Evolutionary conservation across 2,329 filamentous ascomycete species (phyloP).

Genomic region (Chaetomium sp.): DNA sequence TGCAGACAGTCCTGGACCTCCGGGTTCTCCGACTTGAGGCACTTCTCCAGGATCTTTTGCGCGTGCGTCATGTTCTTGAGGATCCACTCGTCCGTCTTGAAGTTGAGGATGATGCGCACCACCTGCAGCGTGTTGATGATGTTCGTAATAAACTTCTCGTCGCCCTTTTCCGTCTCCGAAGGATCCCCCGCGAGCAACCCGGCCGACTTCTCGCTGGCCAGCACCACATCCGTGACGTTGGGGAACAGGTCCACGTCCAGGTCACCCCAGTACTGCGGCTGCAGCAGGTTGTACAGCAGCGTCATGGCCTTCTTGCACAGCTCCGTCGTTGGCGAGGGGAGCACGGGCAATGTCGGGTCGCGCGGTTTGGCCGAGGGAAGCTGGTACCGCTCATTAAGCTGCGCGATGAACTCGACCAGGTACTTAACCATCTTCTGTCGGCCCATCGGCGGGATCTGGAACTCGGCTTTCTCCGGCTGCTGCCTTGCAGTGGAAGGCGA

Average conservation of each 20-base stretch:
- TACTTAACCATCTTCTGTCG: conserved; percentile 87
- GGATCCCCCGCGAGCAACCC: conserved; percentile 53
- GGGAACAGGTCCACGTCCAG: conserved; percentile 86
- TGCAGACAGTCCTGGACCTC: conserved; percentile 94
- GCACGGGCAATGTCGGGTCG: conserved; percentile 39
- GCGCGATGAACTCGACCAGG: conserved; percentile 88
- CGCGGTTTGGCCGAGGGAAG: conserved; percentile 64
- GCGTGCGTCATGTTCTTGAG: conserved; percentile 67
- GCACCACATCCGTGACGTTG: conserved; percentile 79
- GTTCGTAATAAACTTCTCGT: conserved; percentile 76
- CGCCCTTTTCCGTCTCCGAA: conserved; percentile 62
- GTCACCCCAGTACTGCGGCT: conserved; percentile 84
- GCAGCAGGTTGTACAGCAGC: conserved; percentile 76
- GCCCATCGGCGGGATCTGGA: conserved; percentile 58
- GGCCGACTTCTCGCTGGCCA: conserved; percentile 72
- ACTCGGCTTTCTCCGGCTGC: conserved; percentile 54
- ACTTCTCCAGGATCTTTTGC: conserved; percentile 85
- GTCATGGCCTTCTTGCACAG: conserved; percentile 80
- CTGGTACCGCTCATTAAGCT: conserved; percentile 77
- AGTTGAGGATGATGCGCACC: conserved; percentile 79
- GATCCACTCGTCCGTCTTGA: conserved; percentile 88
- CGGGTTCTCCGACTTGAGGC: conserved; percentile 77
- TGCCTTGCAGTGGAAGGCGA: conserved; percentile 49
- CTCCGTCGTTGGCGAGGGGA: conserved; percentile 58
- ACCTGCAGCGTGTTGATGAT: conserved; percentile 94